Conservation (phyloP, 2,329 filamentous ascomycete genomes). For the Venturia asperata region DNA sequence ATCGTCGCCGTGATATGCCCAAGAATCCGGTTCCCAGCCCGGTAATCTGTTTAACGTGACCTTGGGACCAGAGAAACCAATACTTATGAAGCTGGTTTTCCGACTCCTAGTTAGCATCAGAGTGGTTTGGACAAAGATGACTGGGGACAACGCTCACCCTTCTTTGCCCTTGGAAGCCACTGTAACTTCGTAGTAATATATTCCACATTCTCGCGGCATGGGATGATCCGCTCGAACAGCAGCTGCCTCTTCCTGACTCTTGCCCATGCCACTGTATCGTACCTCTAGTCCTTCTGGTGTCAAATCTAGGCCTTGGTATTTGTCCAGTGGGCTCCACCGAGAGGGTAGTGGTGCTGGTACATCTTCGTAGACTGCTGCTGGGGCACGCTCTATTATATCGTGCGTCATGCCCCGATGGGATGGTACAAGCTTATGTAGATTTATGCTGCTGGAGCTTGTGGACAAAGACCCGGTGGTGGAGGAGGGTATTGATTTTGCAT, state of each 20-base stretch:
- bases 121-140: conserved; percentile 8
- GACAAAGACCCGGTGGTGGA: conserved; percentile 43
- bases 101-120: conserved; percentile 10
- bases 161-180: conserved; percentile 61
- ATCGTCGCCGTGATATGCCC: conserved; percentile 61
- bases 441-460: conserved; percentile 51
- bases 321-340: conserved; percentile 75
- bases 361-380: conserved; percentile 52
- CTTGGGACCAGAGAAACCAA: conserved; percentile 55
- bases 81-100: conserved; percentile 22
- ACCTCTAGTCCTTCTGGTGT: conserved; percentile 64
- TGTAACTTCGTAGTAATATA: conserved; percentile 85
- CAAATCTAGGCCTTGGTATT: conserved; percentile 65
- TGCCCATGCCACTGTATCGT: conserved; percentile 49
- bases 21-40: conserved; percentile 59
- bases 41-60: conserved; percentile 54
- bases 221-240: conserved; percentile 74
- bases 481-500: conserved; percentile 20
- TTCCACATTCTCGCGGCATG: conserved; percentile 83
- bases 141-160: conserved; percentile 38
- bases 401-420: conserved; percentile 72
- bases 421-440: conserved; percentile 51
- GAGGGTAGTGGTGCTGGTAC: conserved; percentile 65
- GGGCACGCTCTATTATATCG: conserved; percentile 73
- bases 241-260: conserved; percentile 57